A percentile compares a stretch with the other conserved stretches of the same genome.
phyloP scores from a whole-genome alignment of 768 basidiomycete species.

The Trametes coccinea region DNA sequence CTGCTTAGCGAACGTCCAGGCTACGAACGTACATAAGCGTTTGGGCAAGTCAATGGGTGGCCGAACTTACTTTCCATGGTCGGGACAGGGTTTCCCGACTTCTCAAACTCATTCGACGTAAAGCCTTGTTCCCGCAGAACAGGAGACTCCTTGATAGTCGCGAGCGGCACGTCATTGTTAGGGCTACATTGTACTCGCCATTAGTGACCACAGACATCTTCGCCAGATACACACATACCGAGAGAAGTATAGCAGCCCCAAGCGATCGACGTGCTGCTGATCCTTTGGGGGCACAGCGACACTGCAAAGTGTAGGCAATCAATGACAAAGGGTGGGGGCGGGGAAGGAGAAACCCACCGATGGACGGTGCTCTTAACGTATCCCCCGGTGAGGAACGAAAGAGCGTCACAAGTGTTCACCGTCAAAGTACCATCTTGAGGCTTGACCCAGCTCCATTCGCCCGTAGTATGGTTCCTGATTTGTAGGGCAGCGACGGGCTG shows the following conservation, averaged over 20 bases:
- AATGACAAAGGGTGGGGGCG: neutral
- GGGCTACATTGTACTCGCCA: constrained; percentile 31
- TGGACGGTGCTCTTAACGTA: constrained; percentile 49
- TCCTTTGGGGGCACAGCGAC: constrained; percentile 52
- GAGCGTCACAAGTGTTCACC: constrained; percentile 52
- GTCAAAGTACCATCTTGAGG: constrained; percentile 48
- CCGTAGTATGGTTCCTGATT: constrained; percentile 45
- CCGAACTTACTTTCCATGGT: constrained; percentile 43
- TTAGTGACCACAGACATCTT: neutral
- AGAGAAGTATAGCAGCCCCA: constrained; percentile 54
- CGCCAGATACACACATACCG: constrained; percentile 29
- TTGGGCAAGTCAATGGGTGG: neutral
- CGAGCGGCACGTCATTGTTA: constrained; percentile 44
- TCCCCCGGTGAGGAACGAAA: constrained; percentile 48
- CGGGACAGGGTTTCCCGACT: constrained; percentile 41
- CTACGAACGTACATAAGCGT: constrained; percentile 20
- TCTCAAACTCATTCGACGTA: constrained; percentile 49
- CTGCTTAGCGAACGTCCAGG: constrained; percentile 53
- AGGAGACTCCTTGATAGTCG: constrained; percentile 42
- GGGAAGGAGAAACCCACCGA: constrained; percentile 27
- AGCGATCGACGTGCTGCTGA: constrained; percentile 50
- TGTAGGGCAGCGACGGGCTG: constrained; percentile 58
- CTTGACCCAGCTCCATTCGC: constrained; percentile 57
- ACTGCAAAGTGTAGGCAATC: neutral
- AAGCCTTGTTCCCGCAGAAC: constrained; percentile 45